Percentiles rank a stretch among this genome's conserved stretches.
Conservation (phyloP, 257 asterid species). For the Linderniella brevidens region DNA sequence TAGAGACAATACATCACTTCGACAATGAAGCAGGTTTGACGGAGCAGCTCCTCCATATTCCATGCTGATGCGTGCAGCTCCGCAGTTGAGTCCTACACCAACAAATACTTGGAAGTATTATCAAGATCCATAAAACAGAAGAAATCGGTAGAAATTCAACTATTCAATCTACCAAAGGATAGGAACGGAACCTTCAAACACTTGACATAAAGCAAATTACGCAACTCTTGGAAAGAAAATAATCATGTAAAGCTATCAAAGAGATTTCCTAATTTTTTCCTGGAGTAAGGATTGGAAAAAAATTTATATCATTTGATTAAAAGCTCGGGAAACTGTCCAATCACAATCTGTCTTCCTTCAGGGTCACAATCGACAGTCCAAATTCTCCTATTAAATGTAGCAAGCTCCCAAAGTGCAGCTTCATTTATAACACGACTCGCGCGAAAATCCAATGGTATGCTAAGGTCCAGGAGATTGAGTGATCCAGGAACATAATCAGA, state of each 20-base stretch:
- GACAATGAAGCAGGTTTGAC: conserved; percentile 36
- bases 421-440: conserved; percentile 7
- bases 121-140: no score
- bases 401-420: conserved; percentile 19
- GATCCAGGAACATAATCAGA: conserved; percentile 53
- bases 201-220: no score
- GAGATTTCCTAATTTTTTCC: no score
- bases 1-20: conserved; percentile 66
- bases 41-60: conserved; percentile 43
- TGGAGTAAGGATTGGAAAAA: neutral
- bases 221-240: no score
- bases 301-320: neutral
- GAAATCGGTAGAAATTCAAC: no score
- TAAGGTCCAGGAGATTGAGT: conserved; percentile 48
- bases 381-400: conserved; percentile 39
- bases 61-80: conserved; percentile 51
- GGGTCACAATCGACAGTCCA: conserved; percentile 67
- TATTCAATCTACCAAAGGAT: neutral
- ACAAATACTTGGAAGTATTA: neutral
- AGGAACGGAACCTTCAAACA: neutral
- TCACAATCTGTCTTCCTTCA: conserved; percentile 38
- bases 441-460: conserved; percentile 32
- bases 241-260: neutral
- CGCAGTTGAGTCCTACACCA: conserved; percentile 56
- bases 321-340: conserved; percentile 41